Evolutionary conservation across 116 monocot genomes (phyloP).

Genomic region (Papilionanthe hybrid): DNA sequence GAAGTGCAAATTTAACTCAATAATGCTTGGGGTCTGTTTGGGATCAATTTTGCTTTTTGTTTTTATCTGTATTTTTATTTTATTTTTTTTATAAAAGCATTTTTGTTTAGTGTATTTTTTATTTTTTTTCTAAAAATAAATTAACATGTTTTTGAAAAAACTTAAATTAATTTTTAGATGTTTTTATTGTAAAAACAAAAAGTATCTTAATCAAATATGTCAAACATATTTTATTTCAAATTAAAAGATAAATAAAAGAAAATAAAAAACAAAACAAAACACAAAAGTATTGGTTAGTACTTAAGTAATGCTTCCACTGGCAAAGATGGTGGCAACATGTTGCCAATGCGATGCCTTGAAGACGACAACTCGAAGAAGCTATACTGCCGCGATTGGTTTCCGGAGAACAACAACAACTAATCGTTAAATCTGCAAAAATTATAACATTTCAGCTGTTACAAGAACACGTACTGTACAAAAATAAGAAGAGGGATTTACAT

Average conservation of each 20-base stretch:
- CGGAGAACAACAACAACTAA: conserved; percentile 58
- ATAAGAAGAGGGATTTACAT: background rate
- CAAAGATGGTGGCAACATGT: conserved; percentile 99
- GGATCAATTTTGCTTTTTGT: too few relatives aligned
- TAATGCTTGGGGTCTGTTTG: background rate
- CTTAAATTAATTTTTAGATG: too few relatives aligned
- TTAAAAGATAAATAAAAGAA: too few relatives aligned
- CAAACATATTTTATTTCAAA: too few relatives aligned
- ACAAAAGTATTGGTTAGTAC: conserved; percentile 25
- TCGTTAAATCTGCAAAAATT: conserved; percentile 62
- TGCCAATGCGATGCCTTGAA: conserved; percentile 79
- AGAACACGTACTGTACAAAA: background rate
- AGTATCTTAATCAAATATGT: too few relatives aligned
- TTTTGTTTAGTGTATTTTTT: too few relatives aligned
- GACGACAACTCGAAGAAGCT: conserved; percentile 8
- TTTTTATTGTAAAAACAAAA: too few relatives aligned
- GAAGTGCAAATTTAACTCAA: background rate
- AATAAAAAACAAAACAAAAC: too few relatives aligned
- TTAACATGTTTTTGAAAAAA: too few relatives aligned
- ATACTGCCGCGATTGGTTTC: conserved; percentile 9
- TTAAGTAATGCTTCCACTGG: conserved; percentile 89
- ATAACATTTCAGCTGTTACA: background rate
- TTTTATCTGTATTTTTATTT: too few relatives aligned
- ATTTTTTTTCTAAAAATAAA: too few relatives aligned
- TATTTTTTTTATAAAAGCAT: too few relatives aligned